phyloP scores from a whole-genome alignment of 163 green algal genomes.

The Coccomyxa subellipsoidea region DNA sequence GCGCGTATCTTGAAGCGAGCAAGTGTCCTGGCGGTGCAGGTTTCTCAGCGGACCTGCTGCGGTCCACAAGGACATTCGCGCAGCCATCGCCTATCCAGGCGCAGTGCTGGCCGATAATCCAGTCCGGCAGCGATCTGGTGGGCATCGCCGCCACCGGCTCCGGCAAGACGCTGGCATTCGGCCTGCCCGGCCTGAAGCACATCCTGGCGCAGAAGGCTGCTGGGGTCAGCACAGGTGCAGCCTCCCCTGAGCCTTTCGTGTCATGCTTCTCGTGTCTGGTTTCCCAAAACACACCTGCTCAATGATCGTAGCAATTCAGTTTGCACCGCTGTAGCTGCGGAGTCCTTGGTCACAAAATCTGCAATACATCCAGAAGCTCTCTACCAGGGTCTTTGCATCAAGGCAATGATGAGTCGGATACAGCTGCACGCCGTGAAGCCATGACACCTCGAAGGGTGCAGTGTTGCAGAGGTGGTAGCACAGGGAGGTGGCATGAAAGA shows the following conservation, averaged over 20 bases:
- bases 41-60: slow-evolving; percentile 62
- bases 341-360: too few relatives aligned
- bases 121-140: slow-evolving; percentile 78
- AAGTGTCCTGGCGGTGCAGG: slow-evolving; percentile 15
- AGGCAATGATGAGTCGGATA: too few relatives aligned
- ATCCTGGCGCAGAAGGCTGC: slow-evolving; percentile 47
- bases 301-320: too few relatives aligned
- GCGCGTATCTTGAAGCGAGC: too few relatives aligned
- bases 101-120: slow-evolving; percentile 87
- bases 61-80: slow-evolving; percentile 70
- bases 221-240: slow-evolving; percentile 26
- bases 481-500: too few relatives aligned
- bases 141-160: slow-evolving; percentile 72
- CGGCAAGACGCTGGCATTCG: slow-evolving; percentile 84
- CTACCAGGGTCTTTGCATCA: too few relatives aligned
- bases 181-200: slow-evolving; percentile 72
- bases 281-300: background rate
- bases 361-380: too few relatives aligned
- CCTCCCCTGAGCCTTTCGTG: background rate
- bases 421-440: too few relatives aligned
- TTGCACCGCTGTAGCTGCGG: too few relatives aligned
- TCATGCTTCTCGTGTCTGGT: background rate
- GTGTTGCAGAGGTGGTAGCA: too few relatives aligned
- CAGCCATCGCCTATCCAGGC: slow-evolving; percentile 88
- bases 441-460: too few relatives aligned